Base-by-base conservation (phyloP, 1,284 basidiomycete species). In the Leccinum griseonigrum region DNA sequence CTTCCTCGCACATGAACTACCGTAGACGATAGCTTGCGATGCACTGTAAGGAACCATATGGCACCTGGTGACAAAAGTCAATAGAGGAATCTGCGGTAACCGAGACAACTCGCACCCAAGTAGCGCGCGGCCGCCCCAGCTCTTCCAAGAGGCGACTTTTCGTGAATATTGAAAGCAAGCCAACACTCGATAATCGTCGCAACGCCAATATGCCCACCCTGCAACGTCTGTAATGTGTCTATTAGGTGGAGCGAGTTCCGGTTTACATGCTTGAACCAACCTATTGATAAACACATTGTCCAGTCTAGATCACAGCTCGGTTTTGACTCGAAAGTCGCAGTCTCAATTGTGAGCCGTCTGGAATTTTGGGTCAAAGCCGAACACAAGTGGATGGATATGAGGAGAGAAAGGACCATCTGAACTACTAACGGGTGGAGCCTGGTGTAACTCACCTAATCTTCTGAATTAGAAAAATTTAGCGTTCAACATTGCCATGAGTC, bases 71-170 rank as follows among this genome's bases (percentile, higher is more conserved):
- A 59, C 36, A 28, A 8, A 34, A 52, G 16, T 60, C 59, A 43
- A 52, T 66, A 26, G 61, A 53, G 28, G 16, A 38, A 34, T 3
- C 4, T 55, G 18, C 3, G 26, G 52, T 7, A 51, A 60, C 40
- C 13, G 52, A 54, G 64, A 34, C 36, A n/a, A 46, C 54, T 71
- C 86, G 69, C 63, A 91, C 92, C 94, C 94, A 31, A 96, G 78
- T 71, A 91, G 79, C 13, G 93, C 94, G 60, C 92, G 80, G 1
- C 94, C 94, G 61, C 86, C 86, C 88, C 88, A 89, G 6, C 81
- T 16, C 36, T 28, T 43, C 53, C n/a, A 0, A 38, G 14, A 8
- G 14, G 36, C 14, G 18, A 18, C 43, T 22, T n/a, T 60, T 46
- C 40, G 40, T 53, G 28, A 40, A 48, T n/a, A 46, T 48, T 29